Conservation (phyloP, 2,329 filamentous ascomycete species). For the Diaporthe citrichinensis region DNA sequence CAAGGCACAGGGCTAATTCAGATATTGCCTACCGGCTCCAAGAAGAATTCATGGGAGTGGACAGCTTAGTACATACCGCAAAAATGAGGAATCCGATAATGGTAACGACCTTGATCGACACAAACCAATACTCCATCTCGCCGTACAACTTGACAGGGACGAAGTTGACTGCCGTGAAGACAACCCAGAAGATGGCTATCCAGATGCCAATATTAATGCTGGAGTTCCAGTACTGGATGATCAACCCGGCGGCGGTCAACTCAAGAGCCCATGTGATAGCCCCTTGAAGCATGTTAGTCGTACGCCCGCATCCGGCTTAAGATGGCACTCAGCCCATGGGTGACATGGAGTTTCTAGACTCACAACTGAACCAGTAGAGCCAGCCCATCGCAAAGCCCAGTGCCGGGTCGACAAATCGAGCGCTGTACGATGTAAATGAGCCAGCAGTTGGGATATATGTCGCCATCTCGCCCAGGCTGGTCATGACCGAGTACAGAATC, state of each 20-base stretch:
- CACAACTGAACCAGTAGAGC: conserved; percentile 86
- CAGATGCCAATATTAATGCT: conserved; percentile 77
- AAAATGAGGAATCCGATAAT: conserved; percentile 84
- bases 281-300: conserved; percentile 50
- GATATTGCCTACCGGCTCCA: not conserved
- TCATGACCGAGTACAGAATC: conserved; percentile 83
- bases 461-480: conserved; percentile 78
- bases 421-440: conserved; percentile 82
- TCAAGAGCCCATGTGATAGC: conserved; percentile 81
- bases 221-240: conserved; percentile 81
- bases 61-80: conserved; percentile 50
- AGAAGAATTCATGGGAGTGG: not conserved
- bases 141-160: conserved; percentile 81
- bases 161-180: conserved; percentile 79
- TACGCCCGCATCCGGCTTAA: not conserved
- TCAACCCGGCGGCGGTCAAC: conserved; percentile 78
- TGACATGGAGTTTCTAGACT: conserved; percentile 33
- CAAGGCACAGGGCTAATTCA: not conserved
- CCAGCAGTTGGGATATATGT: conserved; percentile 84
- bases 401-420: conserved; percentile 80
- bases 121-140: conserved; percentile 85
- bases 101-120: conserved; percentile 82
- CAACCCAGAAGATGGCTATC: conserved; percentile 80
- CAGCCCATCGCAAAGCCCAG: conserved; percentile 85
- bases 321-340: not conserved